These are phyloP conservation scores for Quillaja saponaria DNA, from an alignment of 306 rosid genomes.

Conservation along the genomic window DNA sequence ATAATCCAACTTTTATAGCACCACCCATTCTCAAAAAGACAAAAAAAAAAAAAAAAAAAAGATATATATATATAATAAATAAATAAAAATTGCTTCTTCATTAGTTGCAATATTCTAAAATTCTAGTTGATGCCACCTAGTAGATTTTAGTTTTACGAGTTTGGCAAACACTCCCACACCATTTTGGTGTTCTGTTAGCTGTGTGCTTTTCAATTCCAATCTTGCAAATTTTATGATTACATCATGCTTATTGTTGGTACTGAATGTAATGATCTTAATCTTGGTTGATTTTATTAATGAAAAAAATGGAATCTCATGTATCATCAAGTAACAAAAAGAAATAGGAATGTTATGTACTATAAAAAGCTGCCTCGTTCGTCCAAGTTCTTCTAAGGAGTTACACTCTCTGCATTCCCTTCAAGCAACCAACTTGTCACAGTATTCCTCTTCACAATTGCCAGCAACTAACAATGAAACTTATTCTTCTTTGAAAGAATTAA, in stretches of 20 bases:
- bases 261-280: not conserved
- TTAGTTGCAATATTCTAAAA: too few relatives aligned
- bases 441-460: constrained; percentile 29
- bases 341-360: not conserved
- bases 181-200: not conserved
- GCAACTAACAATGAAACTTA: constrained; percentile 35
- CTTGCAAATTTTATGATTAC: not conserved
- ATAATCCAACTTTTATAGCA: too few relatives aligned
- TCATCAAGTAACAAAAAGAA: not conserved
- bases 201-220: not conserved
- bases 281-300: constrained; percentile 8
- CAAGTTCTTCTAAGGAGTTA: constrained; percentile 68
- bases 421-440: constrained; percentile 47
- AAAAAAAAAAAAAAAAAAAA: too few relatives aligned
- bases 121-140: too few relatives aligned
- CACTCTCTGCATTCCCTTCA: constrained; percentile 51
- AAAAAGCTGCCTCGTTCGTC: constrained; percentile 20
- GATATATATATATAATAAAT: too few relatives aligned
- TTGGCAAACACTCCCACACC: not conserved
- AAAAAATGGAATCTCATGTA: not conserved
- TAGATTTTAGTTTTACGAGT: too few relatives aligned
- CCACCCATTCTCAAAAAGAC: too few relatives aligned
- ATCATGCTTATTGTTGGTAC: not conserved
- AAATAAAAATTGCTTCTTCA: too few relatives aligned
- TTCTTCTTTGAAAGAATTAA: constrained; percentile 34